phyloP scores from a whole-genome alignment of 2,329 filamentous ascomycete species.

The Aureobasidium pullulans region DNA sequence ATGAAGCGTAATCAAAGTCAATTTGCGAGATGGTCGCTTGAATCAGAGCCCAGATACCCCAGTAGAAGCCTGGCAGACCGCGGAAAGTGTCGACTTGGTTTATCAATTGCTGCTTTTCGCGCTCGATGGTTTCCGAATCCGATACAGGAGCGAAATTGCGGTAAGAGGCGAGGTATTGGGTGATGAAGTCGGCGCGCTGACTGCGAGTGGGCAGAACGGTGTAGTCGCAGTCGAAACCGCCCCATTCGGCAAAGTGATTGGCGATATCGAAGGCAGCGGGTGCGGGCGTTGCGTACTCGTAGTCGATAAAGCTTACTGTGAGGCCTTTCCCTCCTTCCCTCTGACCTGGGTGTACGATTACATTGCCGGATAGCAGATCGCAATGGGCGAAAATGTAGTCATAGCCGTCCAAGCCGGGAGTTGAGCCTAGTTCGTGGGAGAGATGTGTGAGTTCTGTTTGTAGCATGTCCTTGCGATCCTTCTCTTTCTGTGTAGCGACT shows the following conservation, averaged over 20 bases:
- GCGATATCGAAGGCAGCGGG: slow-evolving; percentile 93
- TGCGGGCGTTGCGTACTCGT: slow-evolving; percentile 92
- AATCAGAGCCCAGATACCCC: slow-evolving; percentile 93
- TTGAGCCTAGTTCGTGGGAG: slow-evolving; percentile 63
- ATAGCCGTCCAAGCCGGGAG: slow-evolving; percentile 66
- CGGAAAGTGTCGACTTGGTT: slow-evolving; percentile 80
- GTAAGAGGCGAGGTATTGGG: slow-evolving; percentile 75
- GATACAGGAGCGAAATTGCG: slow-evolving; percentile 27
- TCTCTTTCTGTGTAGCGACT: slow-evolving; percentile 60
- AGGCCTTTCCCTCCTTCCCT: slow-evolving; percentile 11
- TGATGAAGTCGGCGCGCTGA: slow-evolving; percentile 72
- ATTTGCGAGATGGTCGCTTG: slow-evolving; percentile 92
- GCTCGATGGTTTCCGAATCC: slow-evolving; percentile 34
- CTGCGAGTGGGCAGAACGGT: slow-evolving; percentile 68
- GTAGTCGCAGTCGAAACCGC: slow-evolving; percentile 91
- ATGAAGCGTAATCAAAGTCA: slow-evolving; percentile 91
- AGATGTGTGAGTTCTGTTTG: slow-evolving; percentile 68
- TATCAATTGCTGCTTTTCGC: slow-evolving; percentile 62
- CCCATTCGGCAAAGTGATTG: slow-evolving; percentile 98
- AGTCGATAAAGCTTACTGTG: slow-evolving; percentile 82
- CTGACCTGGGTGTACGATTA: slow-evolving; percentile 56
- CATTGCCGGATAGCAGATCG: slow-evolving; percentile 91
- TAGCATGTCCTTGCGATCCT: slow-evolving; percentile 57
- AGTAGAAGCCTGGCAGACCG: slow-evolving; percentile 81
- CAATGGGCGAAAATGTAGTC: slow-evolving; percentile 90